Conservation (phyloP, 2,329 filamentous ascomycete genomes). For the Mollisiaceae sp. region DNA sequence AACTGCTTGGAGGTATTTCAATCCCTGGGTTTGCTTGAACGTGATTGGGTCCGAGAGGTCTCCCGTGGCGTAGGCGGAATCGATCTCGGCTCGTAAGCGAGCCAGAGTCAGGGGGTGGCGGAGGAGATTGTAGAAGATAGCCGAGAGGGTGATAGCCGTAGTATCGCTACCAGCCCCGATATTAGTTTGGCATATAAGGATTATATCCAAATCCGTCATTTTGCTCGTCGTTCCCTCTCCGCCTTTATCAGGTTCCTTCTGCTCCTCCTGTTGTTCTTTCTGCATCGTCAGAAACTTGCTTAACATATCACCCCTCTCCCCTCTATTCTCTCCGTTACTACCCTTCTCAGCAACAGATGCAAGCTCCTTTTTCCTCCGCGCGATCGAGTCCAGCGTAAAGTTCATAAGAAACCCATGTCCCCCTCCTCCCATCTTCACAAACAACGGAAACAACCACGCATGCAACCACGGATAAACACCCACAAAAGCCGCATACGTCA, state of each 20-base stretch:
- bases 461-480: background rate
- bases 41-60: slow-evolving; percentile 33
- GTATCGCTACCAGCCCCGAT: slow-evolving; percentile 51
- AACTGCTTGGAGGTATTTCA: slow-evolving; percentile 58
- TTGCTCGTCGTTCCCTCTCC: slow-evolving; percentile 34
- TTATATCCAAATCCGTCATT: slow-evolving; percentile 47
- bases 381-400: background rate
- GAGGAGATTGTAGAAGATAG: slow-evolving; percentile 51
- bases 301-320: background rate
- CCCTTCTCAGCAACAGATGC: background rate
- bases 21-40: slow-evolving; percentile 42
- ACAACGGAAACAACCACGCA: background rate
- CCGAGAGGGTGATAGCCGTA: slow-evolving; percentile 52
- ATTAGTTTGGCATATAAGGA: slow-evolving; percentile 41
- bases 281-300: no score
- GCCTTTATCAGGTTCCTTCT: background rate
- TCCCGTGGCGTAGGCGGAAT: slow-evolving; percentile 20
- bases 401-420: background rate
- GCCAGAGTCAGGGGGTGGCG: slow-evolving; percentile 37
- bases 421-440: background rate
- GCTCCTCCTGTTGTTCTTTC: no score
- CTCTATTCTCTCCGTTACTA: background rate
- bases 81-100: slow-evolving; percentile 43
- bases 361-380: background rate
- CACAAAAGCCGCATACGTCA: background rate